Evolutionary conservation across 257 asterid genomes (phyloP).

Genomic region (Ajuga chamaepitys): DNA sequence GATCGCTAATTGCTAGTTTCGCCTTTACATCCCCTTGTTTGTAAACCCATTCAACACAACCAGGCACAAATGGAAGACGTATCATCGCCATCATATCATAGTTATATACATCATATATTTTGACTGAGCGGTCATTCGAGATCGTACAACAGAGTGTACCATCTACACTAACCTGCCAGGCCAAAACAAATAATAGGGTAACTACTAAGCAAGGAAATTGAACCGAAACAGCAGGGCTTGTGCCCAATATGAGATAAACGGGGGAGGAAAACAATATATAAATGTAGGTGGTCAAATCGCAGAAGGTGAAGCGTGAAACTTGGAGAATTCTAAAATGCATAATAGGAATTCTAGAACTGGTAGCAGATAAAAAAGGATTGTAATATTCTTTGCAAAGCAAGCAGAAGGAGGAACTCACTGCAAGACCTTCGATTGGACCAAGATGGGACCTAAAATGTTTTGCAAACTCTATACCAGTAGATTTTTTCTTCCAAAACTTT

Average conservation of each 20-base stretch:
- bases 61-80: constrained; percentile 85
- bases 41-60: constrained; percentile 87
- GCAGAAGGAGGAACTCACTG: constrained; percentile 48
- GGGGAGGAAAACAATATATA: neutral
- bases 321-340: neutral
- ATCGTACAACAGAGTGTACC: constrained; percentile 95
- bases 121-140: constrained; percentile 82
- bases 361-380: neutral
- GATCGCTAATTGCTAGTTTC: constrained; percentile 82
- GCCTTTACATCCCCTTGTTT: constrained; percentile 92
- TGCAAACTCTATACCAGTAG: constrained; percentile 85
- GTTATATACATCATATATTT: constrained; percentile 92
- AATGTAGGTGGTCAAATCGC: neutral
- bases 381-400: neutral
- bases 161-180: constrained; percentile 82
- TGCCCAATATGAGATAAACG: neutral
- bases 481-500: constrained; percentile 95
- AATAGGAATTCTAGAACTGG: neutral
- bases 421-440: constrained; percentile 95
- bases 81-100: constrained; percentile 99
- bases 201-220: constrained; percentile 3
- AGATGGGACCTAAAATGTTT: constrained; percentile 98
- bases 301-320: neutral
- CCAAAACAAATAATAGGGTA: constrained; percentile 22
- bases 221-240: neutral